Evolutionary conservation across 305 asterid species (phyloP), one percentile per base, ranked within the genome.

Genomic region (Stenogyne calaminthoides): DNA sequence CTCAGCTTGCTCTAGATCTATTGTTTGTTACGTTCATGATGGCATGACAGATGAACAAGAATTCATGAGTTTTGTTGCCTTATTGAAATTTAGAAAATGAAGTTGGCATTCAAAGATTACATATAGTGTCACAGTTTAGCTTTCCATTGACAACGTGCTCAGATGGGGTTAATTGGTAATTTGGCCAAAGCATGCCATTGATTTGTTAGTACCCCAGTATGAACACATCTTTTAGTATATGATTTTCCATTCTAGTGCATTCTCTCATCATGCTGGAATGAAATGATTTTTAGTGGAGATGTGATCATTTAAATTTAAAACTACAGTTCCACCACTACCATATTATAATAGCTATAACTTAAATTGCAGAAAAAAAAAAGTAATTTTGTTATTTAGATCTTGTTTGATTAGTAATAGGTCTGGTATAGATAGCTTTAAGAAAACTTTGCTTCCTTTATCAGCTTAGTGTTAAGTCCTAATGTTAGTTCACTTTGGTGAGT

Each of bases 1-100:
- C 76, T 72, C 70, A 76, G 70, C 75, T 61, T 73, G 65, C 75
- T 29, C 67, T 55, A 70, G 66, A 78, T 19, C 40, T 72, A 68
- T 75, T 71, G 70, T 56, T 78, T 76, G 71, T 61, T 73, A 58
- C 69, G 11, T 69, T 67, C 69, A 64, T 46, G 69, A 67, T 64
- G 60, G 76, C 72, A 63, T 52, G 52, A 63, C 29, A 12, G 77
- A 76, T 62, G 69, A 68, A 75, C 60, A 76, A 68, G 71, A 69
- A 77, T 61, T 58, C 37, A 29, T 42, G 54, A 64, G 54, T 32
- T 65, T 69, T 75, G 76, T 76, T 64, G 15, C 71, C 61, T 20
- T 49, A 64, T 75, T 70, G 56, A 73, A 69, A 56, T 42, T 54
- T 63, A 46, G 73, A 65, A 40, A 22, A 64, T 60, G 36, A 64